Evolutionary conservation across 2,329 filamentous ascomycete species (phyloP), one percentile per base, ranked within the genome.

Genomic region (Monilinia laxa): DNA sequence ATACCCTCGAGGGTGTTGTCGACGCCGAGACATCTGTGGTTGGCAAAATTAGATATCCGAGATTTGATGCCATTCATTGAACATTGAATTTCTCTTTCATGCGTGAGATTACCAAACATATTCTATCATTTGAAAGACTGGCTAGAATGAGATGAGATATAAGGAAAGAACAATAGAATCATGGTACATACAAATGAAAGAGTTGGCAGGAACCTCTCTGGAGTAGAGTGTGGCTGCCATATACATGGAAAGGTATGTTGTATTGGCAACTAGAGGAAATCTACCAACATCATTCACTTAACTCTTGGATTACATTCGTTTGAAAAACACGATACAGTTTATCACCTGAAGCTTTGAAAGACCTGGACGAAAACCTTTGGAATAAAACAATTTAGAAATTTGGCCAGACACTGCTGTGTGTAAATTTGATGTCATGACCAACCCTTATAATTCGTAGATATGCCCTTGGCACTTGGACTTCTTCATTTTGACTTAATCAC

Each of bases 1-100:
- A n/a, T 40, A 20, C 38, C 58, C 45, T 62, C 58, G 14, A 42
- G 40, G 40, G 38, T 31, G n/a, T 62, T 62, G 58, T 47, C 45
- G 23, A 6, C 10, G 28, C 31, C 28, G 31, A 40, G 16, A 25
- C 53, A 35, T 12, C 5, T 23, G 31, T 62, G 58, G 40, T 14
- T 38, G 45, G 58, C 20, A 40, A 62, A 51, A 25, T 9, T 18
- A n/a, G n/a, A 51, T 47, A 4, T 51, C 31, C 40, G 31, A 35
- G 28, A 62, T 7, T 38, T 23, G 45, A 40, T 20, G n/a, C 11
- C 18, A 25, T 51, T 51, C 31, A 35, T 51, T 12, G 56, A 31
- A 31, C 20, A 42, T 45, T 31, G 12, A 58, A 31, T 12, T 6
- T 18, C 31, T n/a, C 28, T 14, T 60, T 51, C 58, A 51, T 51